Percentiles rank a stretch among this genome's conserved stretches.
phyloP scores from a whole-genome alignment of 441 rosid species.

The Gossypium schwendimanii region DNA sequence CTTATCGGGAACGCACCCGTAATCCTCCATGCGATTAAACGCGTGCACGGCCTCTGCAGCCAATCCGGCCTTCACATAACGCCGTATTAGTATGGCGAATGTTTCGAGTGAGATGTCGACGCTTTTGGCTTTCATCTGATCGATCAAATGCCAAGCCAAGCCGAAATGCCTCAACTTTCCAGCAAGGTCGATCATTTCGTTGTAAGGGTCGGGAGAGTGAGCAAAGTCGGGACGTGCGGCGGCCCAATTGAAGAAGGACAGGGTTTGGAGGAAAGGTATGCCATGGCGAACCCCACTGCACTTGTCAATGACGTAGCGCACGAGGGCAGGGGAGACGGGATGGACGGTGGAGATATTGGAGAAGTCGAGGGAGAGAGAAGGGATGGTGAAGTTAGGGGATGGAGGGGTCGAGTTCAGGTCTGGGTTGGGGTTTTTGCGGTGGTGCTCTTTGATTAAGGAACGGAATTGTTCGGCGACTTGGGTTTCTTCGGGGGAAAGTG shows the following conservation, averaged over 20 bases:
- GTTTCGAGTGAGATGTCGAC: constrained; percentile 45
- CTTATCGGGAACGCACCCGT: constrained; percentile 61
- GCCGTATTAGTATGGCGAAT: constrained; percentile 63
- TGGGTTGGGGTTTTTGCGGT: constrained; percentile 57
- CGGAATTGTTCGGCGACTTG: constrained; percentile 41
- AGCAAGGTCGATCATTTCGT: constrained; percentile 69
- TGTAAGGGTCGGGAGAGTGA: constrained; percentile 53
- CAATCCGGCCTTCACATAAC: constrained; percentile 83
- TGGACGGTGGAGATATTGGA: constrained; percentile 33
- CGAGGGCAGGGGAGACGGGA: constrained; percentile 42
- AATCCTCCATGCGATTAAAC: constrained; percentile 90
- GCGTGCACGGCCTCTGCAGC: constrained; percentile 79
- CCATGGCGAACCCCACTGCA: constrained; percentile 71
- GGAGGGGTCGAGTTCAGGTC: constrained; percentile 23
- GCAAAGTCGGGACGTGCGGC: constrained; percentile 25
- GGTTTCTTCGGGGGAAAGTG: constrained; percentile 41
- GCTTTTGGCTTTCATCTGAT: constrained; percentile 56
- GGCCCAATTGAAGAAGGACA: constrained; percentile 87
- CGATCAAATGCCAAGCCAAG: constrained; percentile 67
- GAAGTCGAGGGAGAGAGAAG: constrained; percentile 56
- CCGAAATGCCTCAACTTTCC: constrained; percentile 79
- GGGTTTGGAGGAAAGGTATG: constrained; percentile 56
- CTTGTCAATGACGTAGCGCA: constrained; percentile 48
- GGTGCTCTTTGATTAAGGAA: constrained; percentile 64
- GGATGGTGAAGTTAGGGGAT: constrained; percentile 40